Base-by-base conservation (phyloP, 306 rosid species). In the Lathyrus tuberosus region DNA sequence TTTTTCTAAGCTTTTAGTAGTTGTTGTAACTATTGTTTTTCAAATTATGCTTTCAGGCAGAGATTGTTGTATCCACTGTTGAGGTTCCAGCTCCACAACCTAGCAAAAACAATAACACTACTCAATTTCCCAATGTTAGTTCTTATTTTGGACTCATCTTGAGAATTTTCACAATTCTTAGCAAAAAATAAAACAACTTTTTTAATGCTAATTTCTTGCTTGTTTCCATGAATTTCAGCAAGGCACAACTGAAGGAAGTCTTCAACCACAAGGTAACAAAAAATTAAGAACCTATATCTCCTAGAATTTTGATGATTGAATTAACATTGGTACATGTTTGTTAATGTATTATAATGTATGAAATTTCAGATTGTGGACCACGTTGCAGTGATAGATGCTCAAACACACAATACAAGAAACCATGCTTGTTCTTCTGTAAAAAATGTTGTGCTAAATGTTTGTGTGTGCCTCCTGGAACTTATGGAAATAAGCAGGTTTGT, bases 381-480 rank as follows among this genome's bases (percentile, higher is more conserved):
- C 85, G 84, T 17, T 90, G 95, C 47, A 46, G 20, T 0, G 62
- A 51, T 0, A 86, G 96, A 72, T 90, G 96, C 65, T 87, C 96
- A 20, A 90, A 82, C 0, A 90, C 94, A 41, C 89, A 85, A 0
- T 77, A 84, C 84, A 83, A 75, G 86, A 90, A 86, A 69, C 95
- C 96, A 1, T 90, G 96, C 65, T 3, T 90, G 81, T 90, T 86
- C 84, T 90, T 86, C 80, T 87, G 91, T 75, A 52, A 82, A 6
- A 88, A 90, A 75, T 90, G 95, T 3, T 90, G 96, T 71, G 87
- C 85, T 0, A 84, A 75, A 70, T 90, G 96, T 67, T 60, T 90
- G 77, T 88, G 96, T 71, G 96, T 88, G 44, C 95, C 96, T 62
- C 89, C 88, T 1, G 95, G 96, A 14, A 79, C 88, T 22, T 90